Conservation (phyloP, 73 alveolate species). For the Paramecium sonneborni region DNA sequence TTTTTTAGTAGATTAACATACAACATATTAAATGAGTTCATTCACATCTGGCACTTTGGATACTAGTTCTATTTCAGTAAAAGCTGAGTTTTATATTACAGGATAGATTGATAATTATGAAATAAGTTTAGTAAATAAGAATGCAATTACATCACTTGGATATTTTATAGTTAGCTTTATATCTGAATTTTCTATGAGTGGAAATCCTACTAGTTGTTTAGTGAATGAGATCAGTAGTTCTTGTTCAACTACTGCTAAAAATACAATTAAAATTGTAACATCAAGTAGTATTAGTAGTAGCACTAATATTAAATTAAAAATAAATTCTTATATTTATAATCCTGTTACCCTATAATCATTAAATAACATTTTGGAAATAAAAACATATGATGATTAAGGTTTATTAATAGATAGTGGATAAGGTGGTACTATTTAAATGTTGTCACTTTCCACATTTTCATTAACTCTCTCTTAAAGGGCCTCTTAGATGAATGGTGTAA, state of each 20-base stretch:
- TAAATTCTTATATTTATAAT: background rate
- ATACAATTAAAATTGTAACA: background rate
- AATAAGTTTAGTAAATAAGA: background rate
- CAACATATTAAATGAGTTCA: constrained; percentile 1
- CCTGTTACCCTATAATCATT: background rate
- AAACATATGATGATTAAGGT: background rate
- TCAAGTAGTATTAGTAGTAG: background rate
- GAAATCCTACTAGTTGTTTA: background rate
- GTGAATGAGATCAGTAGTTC: background rate
- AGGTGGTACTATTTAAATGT: background rate
- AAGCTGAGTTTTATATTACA: background rate
- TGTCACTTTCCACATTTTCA: background rate
- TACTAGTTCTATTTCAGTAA: background rate
- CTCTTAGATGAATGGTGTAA: background rate
- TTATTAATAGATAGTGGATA: background rate
- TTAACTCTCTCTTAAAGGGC: background rate
- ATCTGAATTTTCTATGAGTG: background rate
- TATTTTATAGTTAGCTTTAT: background rate
- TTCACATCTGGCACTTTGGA: background rate
- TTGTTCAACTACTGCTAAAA: background rate
- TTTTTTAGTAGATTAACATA: background rate
- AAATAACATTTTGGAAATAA: background rate
- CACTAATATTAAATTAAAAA: background rate
- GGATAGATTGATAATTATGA: background rate
- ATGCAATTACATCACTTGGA: background rate